Base-by-base conservation (phyloP, 1,284 basidiomycete species). In the Trichosporon sp. region DNA sequence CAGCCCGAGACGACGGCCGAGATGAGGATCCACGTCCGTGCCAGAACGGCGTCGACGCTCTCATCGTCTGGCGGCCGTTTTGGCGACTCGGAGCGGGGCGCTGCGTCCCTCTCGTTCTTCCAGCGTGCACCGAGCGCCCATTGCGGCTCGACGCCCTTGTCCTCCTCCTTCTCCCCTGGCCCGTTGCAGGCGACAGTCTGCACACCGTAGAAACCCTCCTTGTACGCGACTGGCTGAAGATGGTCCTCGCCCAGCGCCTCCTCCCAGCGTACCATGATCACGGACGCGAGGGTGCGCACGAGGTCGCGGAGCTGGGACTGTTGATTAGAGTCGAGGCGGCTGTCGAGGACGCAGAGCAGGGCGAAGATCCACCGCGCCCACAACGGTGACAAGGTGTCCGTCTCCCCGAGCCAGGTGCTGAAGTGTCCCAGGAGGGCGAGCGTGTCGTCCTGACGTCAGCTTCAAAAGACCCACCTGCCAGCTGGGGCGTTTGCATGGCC, bases 351-450 rank as follows among this genome's bases (percentile, higher is more conserved):
- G 16, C 90, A 86, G 14, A 98, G 87, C 59, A 96, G 87, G 2
- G 88, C 87, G 81, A 96, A 94, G 63, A 94, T 89, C 94, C 95
- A 97, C 40, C 88, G 88, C 1, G 89, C 88, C 78, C 96, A 92
- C 26, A 87, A 85, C 67, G 89, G 86, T 3, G 89, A 89, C 35
- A 91, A 86, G 19, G 85, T 83, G 32, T 72, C 67, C 26, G 51
- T 54, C 51, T 65, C 16, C 65, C 51, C 21, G 16, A 66, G 40
- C 26, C 40, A 32, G 40, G 6, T 4, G 43, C 31, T 32, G 48
- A 82, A 73, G 69, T 78, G 75, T 4, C 70, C 66, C 12, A 82
- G 70, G 3, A 80, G 65, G 0, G 51, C 14, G 14, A 79, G 68
- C 31, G 75, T 74, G 65, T 76, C 69, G 35, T 68, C 51, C 77